These are phyloP conservation scores for Allium cepa DNA, from an alignment of 106 monocot genomes.

Conservation along the genomic window DNA sequence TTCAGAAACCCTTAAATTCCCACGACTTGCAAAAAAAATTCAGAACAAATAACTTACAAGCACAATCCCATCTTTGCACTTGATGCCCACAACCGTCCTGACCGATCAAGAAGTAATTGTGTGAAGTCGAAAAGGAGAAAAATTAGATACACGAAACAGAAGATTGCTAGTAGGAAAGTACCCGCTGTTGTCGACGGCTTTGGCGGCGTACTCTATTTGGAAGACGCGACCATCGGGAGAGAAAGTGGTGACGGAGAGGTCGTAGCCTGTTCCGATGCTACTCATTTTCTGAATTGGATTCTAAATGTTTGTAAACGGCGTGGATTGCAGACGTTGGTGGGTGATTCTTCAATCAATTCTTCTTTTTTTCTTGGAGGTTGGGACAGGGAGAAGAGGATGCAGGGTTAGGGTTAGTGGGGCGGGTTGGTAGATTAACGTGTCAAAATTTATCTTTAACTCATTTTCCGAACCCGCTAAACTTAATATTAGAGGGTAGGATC, in stretches of 20 bases:
- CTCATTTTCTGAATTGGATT: conserved; percentile 35
- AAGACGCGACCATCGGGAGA: conserved; percentile 95
- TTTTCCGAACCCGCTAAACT: too few species aligned
- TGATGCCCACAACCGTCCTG: conserved; percentile 15
- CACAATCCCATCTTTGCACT: conserved; percentile 7
- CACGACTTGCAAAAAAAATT: background rate
- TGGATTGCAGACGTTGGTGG: too few species aligned
- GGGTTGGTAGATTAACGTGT: too few species aligned
- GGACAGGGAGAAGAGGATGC: too few species aligned
- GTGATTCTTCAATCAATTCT: too few species aligned
- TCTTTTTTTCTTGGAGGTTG: too few species aligned
- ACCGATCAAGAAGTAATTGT: background rate
- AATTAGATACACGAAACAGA: too few species aligned
- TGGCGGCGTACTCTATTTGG: conserved; percentile 98
- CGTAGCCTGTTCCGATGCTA: conserved; percentile 97
- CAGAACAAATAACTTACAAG: background rate
- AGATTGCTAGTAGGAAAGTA: background rate
- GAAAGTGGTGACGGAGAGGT: conserved; percentile 96
- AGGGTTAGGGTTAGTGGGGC: too few species aligned
- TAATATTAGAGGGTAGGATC: too few species aligned
- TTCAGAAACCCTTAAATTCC: background rate
- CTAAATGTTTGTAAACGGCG: too few species aligned
- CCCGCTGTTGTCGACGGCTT: conserved; percentile 97
- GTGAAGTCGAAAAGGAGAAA: too few species aligned
- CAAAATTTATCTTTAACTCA: too few species aligned